Base-by-base conservation (phyloP, 2,329 filamentous ascomycete genomes). In the Boeremia exigua region DNA sequence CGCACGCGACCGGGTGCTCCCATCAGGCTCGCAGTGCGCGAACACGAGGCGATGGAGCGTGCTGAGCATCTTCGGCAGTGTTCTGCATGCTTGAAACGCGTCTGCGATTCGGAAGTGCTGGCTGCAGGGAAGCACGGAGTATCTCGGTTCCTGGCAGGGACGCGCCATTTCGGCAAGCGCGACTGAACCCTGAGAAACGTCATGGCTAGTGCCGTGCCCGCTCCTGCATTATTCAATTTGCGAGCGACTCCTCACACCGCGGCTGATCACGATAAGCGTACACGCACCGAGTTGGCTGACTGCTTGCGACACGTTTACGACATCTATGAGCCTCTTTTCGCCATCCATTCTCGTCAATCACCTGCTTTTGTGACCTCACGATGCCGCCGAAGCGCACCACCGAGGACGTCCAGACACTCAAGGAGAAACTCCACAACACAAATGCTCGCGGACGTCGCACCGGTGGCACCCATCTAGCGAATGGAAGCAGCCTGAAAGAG, bases 351-450 rank as follows among this genome's bases (percentile, higher is more conserved):
- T 25, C 46, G 14, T 29, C 53, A 49, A 50, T 47, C 32, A 50
- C 50, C 32, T 34, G n/a, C 36, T 53, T 42, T 53, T 36, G 46
- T 46, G 49, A 37, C 46, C 34, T 37, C 37, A 58, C 51, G 39
- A 78, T 78, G 76, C 76, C 76, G 53, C 76, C 76, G 56, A 76
- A 64, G 67, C 69, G 69, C 50, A 63, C 69, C 47, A 65, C 72
- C 50, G 75, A 79, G 54, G 78, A 81, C 62, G 65, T 70, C 44
- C 71, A 72, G 69, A 68, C 56, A 50, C 71, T 74, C 47, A 77
- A 78, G 67, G 78, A 80, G 65, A 78, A 78, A 67, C 73, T 74
- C 15, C 75, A 79, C 53, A 67, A 68, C 42, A 65, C 72, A 47
- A 74, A 68, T 50, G 73, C 72, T 43, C 77, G 77, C 54, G 76